Percentiles rank a stretch among this genome's conserved stretches.
Evolutionary conservation across 257 asterid species (phyloP).

Genomic region (Plectranthus barbatus): DNA sequence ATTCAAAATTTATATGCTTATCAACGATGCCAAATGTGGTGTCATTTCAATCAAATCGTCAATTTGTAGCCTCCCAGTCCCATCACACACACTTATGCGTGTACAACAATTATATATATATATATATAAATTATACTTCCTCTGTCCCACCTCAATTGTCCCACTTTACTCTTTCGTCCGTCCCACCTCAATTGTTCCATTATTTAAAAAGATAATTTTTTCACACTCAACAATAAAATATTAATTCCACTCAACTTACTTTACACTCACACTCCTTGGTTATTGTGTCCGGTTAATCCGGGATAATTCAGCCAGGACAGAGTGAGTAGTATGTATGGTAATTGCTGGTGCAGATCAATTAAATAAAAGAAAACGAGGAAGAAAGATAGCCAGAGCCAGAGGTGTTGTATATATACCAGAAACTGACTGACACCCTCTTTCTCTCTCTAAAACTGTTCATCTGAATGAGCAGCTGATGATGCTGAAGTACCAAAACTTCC

Average conservation of each 20-base stretch:
- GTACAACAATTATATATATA: not conserved
- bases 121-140: too few species aligned
- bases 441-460: not conserved
- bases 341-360: not conserved
- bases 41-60: constrained; percentile 35
- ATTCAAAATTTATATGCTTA: constrained; percentile 2
- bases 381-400: not conserved
- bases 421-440: not conserved
- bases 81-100: constrained; percentile 9
- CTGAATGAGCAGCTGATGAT: not conserved
- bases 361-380: not conserved
- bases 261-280: too few species aligned
- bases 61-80: constrained; percentile 13
- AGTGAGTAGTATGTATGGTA: too few species aligned
- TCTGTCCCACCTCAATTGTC: too few species aligned
- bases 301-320: too few species aligned
- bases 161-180: too few species aligned
- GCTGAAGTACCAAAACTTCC: not conserved
- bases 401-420: not conserved
- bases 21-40: constrained; percentile 25
- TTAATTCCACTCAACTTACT: too few species aligned
- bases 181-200: too few species aligned
- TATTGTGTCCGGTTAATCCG: too few species aligned
- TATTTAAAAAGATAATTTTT: too few species aligned
- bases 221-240: too few species aligned